Conservation (phyloP, 164 flowering plant species). For the Piper betle region DNA sequence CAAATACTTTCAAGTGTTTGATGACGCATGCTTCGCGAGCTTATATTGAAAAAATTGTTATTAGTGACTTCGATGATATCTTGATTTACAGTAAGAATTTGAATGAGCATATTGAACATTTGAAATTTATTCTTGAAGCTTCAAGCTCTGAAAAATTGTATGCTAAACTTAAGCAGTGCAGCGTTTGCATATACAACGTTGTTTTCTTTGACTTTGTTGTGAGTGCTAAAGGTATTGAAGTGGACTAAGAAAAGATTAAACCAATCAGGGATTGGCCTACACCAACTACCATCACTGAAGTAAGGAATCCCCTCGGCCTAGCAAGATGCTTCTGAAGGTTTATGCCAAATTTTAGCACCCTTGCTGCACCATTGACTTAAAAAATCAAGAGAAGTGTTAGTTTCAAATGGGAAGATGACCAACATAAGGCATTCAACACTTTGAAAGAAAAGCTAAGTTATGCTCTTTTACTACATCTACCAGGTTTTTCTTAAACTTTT, state of each 20-base stretch:
- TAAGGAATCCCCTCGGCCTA: conserved; percentile 4
- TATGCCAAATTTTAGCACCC: conserved; percentile 2
- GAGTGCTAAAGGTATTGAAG: too few relatives aligned
- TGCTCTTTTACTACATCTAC: neutral
- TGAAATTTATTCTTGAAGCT: neutral
- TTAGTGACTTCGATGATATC: neutral
- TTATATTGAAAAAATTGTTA: neutral
- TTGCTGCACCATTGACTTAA: conserved; percentile 2
- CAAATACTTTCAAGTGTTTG: neutral
- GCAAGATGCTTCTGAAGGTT: conserved; percentile 3
- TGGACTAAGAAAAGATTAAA: conserved; percentile 3
- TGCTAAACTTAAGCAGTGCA: too few relatives aligned
- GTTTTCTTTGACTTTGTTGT: conserved; percentile 4
- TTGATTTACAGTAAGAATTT: neutral
- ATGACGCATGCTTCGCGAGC: neutral
- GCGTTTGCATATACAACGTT: too few relatives aligned
- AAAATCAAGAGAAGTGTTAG: neutral
- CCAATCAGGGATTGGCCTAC: too few relatives aligned
- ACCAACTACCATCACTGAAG: neutral
- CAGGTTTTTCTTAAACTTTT: neutral
- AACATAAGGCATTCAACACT: too few relatives aligned
- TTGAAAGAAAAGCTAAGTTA: neutral
- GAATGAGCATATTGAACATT: conserved; percentile 4
- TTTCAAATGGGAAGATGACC: neutral
- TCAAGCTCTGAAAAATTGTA: too few relatives aligned